These are phyloP conservation scores for Fragaria vesca DNA, from an alignment of 306 rosid genomes.

Conservation along the genomic window DNA sequence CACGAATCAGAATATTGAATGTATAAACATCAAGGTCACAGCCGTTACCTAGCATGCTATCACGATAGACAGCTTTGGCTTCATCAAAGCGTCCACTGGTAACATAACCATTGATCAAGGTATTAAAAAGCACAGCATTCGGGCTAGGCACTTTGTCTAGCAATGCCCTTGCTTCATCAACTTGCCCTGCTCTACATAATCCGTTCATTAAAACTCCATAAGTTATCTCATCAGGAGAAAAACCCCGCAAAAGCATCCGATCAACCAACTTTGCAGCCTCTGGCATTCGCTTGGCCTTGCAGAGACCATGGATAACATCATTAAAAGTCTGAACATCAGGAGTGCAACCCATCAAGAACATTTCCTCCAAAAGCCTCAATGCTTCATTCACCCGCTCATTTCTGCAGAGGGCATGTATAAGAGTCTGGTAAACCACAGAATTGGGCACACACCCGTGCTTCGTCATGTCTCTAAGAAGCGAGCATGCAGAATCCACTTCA, in stretches of 20 bases:
- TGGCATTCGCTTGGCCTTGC: conserved; percentile 52
- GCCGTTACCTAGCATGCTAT: conserved; percentile 51
- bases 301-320: conserved; percentile 75
- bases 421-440: conserved; percentile 80
- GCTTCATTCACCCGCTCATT: conserved; percentile 68
- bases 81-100: conserved; percentile 61
- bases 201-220: conserved; percentile 79
- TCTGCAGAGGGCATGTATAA: conserved; percentile 73
- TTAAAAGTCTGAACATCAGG: conserved; percentile 91
- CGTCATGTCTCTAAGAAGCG: conserved; percentile 80
- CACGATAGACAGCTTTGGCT: conserved; percentile 55
- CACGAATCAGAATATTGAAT: conserved; percentile 70
- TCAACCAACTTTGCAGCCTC: conserved; percentile 84
- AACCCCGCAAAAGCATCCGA: conserved; percentile 74
- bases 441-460: conserved; percentile 89
- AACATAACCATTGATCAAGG: conserved; percentile 79
- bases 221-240: conserved; percentile 58
- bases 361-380: conserved; percentile 72
- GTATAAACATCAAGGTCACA: conserved; percentile 73
- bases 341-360: conserved; percentile 86
- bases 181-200: conserved; percentile 59
- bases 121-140: conserved; percentile 60
- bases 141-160: conserved; percentile 58
- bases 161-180: conserved; percentile 75
- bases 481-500: conserved; percentile 86